Percentiles rank a stretch among this genome's conserved stretches.
Conservation (phyloP, 2,329 filamentous ascomycete genomes). For the Rhynchosporium secalis region DNA sequence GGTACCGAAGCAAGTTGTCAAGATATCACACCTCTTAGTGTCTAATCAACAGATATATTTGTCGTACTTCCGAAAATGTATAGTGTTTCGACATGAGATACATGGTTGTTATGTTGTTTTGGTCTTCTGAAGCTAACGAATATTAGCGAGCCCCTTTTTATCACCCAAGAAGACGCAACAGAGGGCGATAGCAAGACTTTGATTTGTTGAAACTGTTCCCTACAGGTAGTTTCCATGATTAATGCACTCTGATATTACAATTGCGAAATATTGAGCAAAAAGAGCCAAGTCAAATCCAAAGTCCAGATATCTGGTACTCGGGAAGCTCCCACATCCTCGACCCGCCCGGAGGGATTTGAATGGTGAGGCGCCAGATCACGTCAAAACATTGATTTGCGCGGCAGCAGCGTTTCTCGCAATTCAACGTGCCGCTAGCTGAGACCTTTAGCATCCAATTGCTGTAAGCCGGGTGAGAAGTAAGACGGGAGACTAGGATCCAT, state of each 20-base stretch:
- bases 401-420: not conserved
- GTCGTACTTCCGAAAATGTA: not conserved
- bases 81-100: too few species aligned
- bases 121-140: not conserved
- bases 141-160: conserved; percentile 9
- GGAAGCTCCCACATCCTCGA: not conserved
- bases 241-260: too few species aligned
- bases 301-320: too few species aligned
- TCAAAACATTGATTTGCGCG: not conserved
- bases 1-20: not conserved
- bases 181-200: too few species aligned
- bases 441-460: not conserved
- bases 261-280: not conserved
- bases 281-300: too few species aligned
- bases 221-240: too few species aligned
- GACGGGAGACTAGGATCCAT: not conserved
- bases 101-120: not conserved
- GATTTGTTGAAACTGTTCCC: too few species aligned
- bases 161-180: not conserved
- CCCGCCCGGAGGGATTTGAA: not conserved
- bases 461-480: not conserved
- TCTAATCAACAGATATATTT: too few species aligned
- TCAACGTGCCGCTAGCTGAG: not conserved
- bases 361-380: not conserved
- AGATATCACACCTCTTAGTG: too few species aligned